Evolutionary conservation across 306 rosid species (phyloP), one percentile per base, ranked within the genome.

Genomic region (Dalbergia oliveri): DNA sequence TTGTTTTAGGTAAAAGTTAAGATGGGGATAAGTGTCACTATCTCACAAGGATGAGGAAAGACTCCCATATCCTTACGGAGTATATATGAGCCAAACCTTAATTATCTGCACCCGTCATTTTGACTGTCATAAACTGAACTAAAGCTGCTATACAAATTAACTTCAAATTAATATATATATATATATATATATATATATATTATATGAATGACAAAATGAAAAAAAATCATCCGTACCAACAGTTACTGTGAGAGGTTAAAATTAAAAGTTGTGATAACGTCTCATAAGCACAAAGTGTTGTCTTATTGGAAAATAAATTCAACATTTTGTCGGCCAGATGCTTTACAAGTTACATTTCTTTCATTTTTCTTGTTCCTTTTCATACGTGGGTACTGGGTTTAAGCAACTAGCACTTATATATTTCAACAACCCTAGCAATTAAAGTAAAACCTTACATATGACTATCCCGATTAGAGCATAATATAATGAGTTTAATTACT

Each of bases 241-340:
- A 59, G 58, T 12, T 16, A 39, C 51, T 11, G 11, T 43, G 45
- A 71, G 34, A 12, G 10, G 49, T 15, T 34, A 56, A 13, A 49
- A 14, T 31, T 2, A 69, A 69, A 37, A 16, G 31, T 4, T 33
- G 47, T 11, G 12, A 56, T 51, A 7, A 10, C 21, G 64, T 19
- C 15, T 33, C 11, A 44, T 10, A 39, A 43, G 31, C 53, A 3
- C 62, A 11, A 53, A 31, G 13, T 23, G 37, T 79, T 66, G 77
- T 66, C 64, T 71, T 23, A 14, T 37, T 62, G 69, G 50, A 66
- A 33, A 57, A 11, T 45, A 67, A 75, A 68, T 68, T 68, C 59
- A 68, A 31, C 63, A 35, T 41, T n/a, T 68, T 76, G 88, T 84
- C 83, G 82, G 88, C 82, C 82, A 76, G 70, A 39, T 47, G 82